phyloP scores from a whole-genome alignment of 768 basidiomycete species.

The Tulasnella sp. region DNA sequence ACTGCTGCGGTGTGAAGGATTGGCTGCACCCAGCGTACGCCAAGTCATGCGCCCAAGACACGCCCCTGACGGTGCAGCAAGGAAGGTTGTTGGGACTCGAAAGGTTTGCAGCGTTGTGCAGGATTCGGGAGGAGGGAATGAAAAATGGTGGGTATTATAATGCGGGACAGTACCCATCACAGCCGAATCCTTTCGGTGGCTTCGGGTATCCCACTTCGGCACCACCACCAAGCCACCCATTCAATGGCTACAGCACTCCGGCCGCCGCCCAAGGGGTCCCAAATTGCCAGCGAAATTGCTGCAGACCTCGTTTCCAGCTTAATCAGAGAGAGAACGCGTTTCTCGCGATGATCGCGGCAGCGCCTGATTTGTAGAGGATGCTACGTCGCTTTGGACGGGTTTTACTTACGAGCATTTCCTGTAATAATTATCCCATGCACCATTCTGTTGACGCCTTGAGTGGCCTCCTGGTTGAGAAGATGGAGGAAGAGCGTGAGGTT shows the following conservation, averaged over 20 bases:
- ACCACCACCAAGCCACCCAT: no score
- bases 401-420: no score
- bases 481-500: no score
- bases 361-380: neutral
- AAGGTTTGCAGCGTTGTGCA: constrained; percentile 4
- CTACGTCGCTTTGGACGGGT: no score
- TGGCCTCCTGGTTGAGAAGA: no score
- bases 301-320: neutral
- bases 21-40: constrained; percentile 16
- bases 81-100: neutral
- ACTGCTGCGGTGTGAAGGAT: neutral
- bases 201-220: no score
- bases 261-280: neutral
- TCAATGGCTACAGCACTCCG: neutral
- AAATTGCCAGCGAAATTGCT: neutral
- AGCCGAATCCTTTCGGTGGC: no score
- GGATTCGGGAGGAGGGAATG: constrained; percentile 11
- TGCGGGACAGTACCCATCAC: no score
- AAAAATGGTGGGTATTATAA: neutral
- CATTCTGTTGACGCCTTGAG: no score
- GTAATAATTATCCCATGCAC: no score
- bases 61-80: constrained; percentile 5
- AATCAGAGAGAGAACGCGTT: neutral
- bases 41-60: constrained; percentile 9
- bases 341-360: neutral